phyloP scores from a whole-genome alignment of 2,329 filamentous ascomycete species.

The Gremmenia infestans region DNA sequence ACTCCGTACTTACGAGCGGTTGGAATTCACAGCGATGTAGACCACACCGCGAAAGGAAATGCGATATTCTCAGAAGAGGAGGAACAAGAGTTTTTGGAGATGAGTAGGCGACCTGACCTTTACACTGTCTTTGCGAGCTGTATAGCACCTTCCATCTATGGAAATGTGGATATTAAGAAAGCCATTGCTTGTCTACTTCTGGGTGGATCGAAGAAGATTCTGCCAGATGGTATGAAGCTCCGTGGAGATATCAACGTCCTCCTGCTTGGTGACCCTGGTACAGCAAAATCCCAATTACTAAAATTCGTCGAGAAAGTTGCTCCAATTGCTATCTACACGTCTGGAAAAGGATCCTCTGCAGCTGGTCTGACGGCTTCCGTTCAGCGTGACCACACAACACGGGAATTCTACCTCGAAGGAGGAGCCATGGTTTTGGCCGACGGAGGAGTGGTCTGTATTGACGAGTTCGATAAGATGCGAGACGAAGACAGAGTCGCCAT shows the following conservation, averaged over 20 bases:
- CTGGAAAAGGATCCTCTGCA: conserved; percentile 94
- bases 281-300: conserved; percentile 91
- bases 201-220: conserved; percentile 94
- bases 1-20: conserved; percentile 93
- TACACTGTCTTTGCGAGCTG: conserved; percentile 87
- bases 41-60: conserved; percentile 81
- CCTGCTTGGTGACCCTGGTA: conserved; percentile 93
- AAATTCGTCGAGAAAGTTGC: conserved; percentile 97
- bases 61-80: conserved; percentile 88
- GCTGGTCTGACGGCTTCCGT: conserved; percentile 97
- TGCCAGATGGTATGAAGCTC: conserved; percentile 95
- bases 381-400: conserved; percentile 82
- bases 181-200: conserved; percentile 89
- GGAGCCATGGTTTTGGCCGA: conserved; percentile 98
- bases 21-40: conserved; percentile 84
- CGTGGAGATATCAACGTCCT: conserved; percentile 98
- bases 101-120: conserved; percentile 87
- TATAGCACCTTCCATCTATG: conserved; percentile 96
- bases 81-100: conserved; percentile 89
- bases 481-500: conserved; percentile 97
- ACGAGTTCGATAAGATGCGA: conserved; percentile 99
- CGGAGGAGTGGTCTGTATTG: conserved; percentile 94
- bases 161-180: conserved; percentile 95
- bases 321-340: conserved; percentile 97
- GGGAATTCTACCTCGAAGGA: conserved; percentile 96